A percentile compares a stretch with the other conserved stretches of the same genome.
phyloP scores from a whole-genome alignment of 805 yeast genomes.

The Clavispora vitiphila region DNA sequence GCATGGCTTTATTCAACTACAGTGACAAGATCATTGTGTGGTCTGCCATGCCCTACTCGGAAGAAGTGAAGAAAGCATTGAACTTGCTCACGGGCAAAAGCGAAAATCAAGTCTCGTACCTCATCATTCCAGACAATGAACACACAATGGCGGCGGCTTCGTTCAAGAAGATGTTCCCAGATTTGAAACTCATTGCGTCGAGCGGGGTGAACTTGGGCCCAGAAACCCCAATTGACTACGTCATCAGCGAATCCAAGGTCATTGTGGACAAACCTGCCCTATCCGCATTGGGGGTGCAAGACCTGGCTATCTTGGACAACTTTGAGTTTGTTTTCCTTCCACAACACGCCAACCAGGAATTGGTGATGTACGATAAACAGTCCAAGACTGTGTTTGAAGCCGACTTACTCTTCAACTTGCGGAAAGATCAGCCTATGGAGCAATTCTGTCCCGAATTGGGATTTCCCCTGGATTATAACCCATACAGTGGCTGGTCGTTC shows the following conservation, averaged over 20 bases:
- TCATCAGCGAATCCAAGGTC: conserved; percentile 30
- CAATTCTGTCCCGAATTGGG: conserved; percentile 45
- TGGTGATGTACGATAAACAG: conserved; percentile 44
- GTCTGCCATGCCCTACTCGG: conserved; percentile 54
- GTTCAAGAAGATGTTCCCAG: conserved; percentile 47
- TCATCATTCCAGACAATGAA: conserved; percentile 59
- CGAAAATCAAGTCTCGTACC: conserved; percentile 38
- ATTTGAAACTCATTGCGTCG: conserved; percentile 50
- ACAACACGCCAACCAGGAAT: conserved; percentile 53
- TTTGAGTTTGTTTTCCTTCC: conserved; percentile 57
- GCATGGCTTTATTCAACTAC: conserved; percentile 37
- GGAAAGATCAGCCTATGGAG: conserved; percentile 35
- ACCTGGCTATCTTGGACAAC: conserved; percentile 32
- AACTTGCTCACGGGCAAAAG: conserved; percentile 26
- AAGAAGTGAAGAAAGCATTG: conserved; percentile 38
- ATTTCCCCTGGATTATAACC: conserved; percentile 35
- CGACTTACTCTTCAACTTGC: conserved; percentile 55
- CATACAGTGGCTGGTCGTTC: conserved; percentile 42
- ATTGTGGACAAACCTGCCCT: conserved; percentile 21
- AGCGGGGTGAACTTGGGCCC: conserved; percentile 32
- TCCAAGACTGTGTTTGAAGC: conserved; percentile 52
- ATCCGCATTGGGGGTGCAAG: conserved; percentile 29
- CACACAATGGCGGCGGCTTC: conserved; percentile 60
- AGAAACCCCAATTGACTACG: conserved; percentile 36
- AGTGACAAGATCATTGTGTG: conserved; percentile 35